Conservation (phyloP, 768 basidiomycete genomes). For the Rhodosporidiobolus odoratus region DNA sequence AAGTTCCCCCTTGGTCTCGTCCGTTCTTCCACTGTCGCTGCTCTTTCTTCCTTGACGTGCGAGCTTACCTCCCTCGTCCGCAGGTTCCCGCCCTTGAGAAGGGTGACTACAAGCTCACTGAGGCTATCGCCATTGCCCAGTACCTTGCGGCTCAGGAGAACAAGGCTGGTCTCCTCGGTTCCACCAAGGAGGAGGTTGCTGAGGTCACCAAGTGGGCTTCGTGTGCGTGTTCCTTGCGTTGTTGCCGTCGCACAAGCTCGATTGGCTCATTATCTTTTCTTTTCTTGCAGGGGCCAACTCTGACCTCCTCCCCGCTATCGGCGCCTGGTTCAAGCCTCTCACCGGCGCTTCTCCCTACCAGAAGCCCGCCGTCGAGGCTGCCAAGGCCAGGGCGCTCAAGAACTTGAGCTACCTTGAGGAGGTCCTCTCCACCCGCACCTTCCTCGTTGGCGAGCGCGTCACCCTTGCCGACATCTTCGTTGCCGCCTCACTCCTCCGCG, state of each 20-base stretch:
- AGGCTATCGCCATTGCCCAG: conserved; percentile 68
- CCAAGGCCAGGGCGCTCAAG: conserved; percentile 42
- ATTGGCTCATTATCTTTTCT: background rate
- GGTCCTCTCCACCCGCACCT: conserved; percentile 73
- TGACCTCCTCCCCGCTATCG: conserved; percentile 19
- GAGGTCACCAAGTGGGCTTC: conserved; percentile 80
- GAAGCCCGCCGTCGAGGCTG: conserved; percentile 56
- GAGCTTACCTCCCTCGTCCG: conserved; percentile 39
- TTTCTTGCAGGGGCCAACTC: conserved; percentile 16
- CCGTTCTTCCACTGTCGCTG: conserved; percentile 5
- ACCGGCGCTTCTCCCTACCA: conserved; percentile 58
- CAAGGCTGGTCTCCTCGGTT: conserved; percentile 71
- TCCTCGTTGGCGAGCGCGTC: conserved; percentile 88
- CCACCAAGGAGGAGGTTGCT: conserved; percentile 61
- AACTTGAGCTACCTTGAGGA: conserved; percentile 64
- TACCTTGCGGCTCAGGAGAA: conserved; percentile 50
- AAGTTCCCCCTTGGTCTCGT: conserved; percentile 55
- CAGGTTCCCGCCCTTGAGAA: conserved; percentile 77
- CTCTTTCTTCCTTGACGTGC: background rate
- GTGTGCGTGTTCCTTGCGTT: conserved; percentile 48
- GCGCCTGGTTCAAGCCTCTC: conserved; percentile 48
- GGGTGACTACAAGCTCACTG: conserved; percentile 73
- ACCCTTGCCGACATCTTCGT: conserved; percentile 80
- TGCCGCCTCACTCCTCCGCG: conserved; percentile 58
- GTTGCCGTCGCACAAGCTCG: background rate